Base-by-base conservation (phyloP, 2,329 filamentous ascomycete species). In the Colletotrichum chlorophyti region DNA sequence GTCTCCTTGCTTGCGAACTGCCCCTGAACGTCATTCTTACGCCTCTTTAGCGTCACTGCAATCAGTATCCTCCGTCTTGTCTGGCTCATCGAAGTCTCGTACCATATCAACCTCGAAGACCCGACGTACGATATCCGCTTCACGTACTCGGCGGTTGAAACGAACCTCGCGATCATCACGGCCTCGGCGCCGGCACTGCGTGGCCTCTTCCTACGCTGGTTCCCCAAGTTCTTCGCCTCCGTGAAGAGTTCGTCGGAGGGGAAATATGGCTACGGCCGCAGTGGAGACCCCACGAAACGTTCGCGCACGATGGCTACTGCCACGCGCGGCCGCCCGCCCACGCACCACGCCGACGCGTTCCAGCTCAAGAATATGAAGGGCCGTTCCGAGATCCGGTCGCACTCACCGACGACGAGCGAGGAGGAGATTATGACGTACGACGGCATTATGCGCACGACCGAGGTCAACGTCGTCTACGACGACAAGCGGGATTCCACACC, bases 371-470 rank as follows among this genome's bases (percentile, higher is more conserved):
- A 17, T 23, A 63, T 69, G 59, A 70, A 66, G 29, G 65, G 52
- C 23, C 70, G 66, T 45, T 71, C 73, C n/a, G 74, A 74, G 53
- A 70, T 74, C 21, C 66, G 72, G 37, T 67, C 70, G 26, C 66
- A 62, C 10, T 70, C 73, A 14, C 72, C 72, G 0, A 73, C 61
- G 5, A 68, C 67, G 10, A 73, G 70, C 11, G 72, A 76, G 50
- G 74, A 76, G 52, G 73, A 76, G 59, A 76, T 76, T 11, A 75
- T 76, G 71, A 72, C 73, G 5, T 73, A 74, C 48, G 74, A 76
- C 47, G 74, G 74, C 11, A 76, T 76, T 29, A 65, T 76, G 51
- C 51, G 57, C 42, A 57, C 57, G 15, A 49, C 24, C 6, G 51
- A 60, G 43, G 57, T 60, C 19, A 55, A 57, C 26, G 34, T 60